A percentile compares a stretch with the other conserved stretches of the same genome.
Evolutionary conservation across 768 basidiomycete species (phyloP).

Genomic region (Brasilioporus rufonigricans): DNA sequence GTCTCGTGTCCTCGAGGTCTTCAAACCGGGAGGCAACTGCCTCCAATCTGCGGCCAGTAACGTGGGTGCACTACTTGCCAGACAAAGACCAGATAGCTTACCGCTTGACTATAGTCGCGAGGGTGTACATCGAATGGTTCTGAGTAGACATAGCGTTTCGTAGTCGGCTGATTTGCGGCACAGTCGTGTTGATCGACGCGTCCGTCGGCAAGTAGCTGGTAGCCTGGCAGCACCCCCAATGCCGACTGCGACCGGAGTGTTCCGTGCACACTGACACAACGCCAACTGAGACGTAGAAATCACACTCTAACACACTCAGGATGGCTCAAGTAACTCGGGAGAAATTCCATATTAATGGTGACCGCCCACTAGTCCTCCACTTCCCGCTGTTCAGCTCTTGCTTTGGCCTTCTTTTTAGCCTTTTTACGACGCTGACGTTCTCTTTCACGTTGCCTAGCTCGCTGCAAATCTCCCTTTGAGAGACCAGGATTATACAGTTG

Average conservation of each 20-base stretch:
- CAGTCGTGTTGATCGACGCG: not conserved
- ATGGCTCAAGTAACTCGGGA: not conserved
- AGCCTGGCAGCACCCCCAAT: too few species aligned
- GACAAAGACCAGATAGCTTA: conserved; percentile 30
- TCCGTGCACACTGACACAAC: conserved; percentile 12
- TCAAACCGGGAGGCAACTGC: conserved; percentile 94
- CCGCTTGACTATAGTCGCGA: conserved; percentile 85
- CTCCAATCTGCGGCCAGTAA: conserved; percentile 59
- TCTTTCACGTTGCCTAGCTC: conserved; percentile 73
- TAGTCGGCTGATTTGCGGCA: not conserved
- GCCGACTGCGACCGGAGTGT: conserved; percentile 20
- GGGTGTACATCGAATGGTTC: conserved; percentile 51
- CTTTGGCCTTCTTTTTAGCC: conserved; percentile 61
- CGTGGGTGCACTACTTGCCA: conserved; percentile 4
- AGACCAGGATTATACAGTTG: conserved; percentile 70
- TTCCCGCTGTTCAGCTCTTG: conserved; percentile 25
- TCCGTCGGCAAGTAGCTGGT: not conserved
- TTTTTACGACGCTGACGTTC: conserved; percentile 77
- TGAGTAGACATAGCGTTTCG: conserved; percentile 31
- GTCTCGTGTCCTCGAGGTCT: conserved; percentile 68
- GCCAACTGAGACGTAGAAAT: not conserved
- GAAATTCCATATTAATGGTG: not conserved
- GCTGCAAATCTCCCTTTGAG: conserved; percentile 64
- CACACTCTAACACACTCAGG: not conserved
- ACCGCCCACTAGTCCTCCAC: conserved; percentile 10